Conservation (phyloP, 768 basidiomycete genomes). For the Rossbeevera mucosa region DNA sequence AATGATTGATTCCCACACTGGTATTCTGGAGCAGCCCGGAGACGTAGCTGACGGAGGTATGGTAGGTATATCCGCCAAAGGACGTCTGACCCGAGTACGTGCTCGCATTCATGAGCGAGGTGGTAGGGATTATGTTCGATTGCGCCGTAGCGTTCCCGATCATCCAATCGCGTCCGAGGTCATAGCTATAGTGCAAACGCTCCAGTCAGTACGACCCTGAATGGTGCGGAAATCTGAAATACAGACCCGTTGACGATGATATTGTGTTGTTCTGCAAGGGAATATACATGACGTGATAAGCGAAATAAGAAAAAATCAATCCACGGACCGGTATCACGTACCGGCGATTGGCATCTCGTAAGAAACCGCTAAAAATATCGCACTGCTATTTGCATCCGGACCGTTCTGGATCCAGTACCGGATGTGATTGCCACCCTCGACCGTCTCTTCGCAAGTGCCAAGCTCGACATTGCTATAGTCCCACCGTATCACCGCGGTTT, state of each 20-base stretch:
- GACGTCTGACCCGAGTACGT: slow-evolving; percentile 63
- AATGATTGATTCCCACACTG: slow-evolving; percentile 68
- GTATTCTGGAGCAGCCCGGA: slow-evolving; percentile 68
- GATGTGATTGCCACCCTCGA: slow-evolving; percentile 83
- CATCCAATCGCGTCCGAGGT: slow-evolving; percentile 82
- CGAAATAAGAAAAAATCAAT: not conserved
- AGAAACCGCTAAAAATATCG: slow-evolving; percentile 70
- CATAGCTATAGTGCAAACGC: slow-evolving; percentile 43
- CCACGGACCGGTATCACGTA: slow-evolving; percentile 30
- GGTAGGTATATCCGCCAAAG: slow-evolving; percentile 65
- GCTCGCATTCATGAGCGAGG: slow-evolving; percentile 40
- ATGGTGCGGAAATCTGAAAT: not conserved
- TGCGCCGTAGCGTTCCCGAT: slow-evolving; percentile 73
- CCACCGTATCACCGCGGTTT: slow-evolving; percentile 81
- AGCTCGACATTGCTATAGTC: slow-evolving; percentile 75
- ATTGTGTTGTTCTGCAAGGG: slow-evolving; percentile 51
- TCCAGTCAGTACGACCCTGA: not conserved
- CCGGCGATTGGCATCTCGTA: slow-evolving; percentile 65
- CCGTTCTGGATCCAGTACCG: slow-evolving; percentile 88
- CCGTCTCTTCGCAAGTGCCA: slow-evolving; percentile 84
- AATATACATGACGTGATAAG: not conserved
- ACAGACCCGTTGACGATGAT: slow-evolving; percentile 67
- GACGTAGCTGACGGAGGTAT: slow-evolving; percentile 62
- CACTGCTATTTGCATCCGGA: slow-evolving; percentile 54
- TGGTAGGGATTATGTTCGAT: slow-evolving; percentile 24